A percentile compares a stretch with the other conserved stretches of the same genome.
Conservation (phyloP, 2,329 filamentous ascomycete species). For the Penicillium sp. region DNA sequence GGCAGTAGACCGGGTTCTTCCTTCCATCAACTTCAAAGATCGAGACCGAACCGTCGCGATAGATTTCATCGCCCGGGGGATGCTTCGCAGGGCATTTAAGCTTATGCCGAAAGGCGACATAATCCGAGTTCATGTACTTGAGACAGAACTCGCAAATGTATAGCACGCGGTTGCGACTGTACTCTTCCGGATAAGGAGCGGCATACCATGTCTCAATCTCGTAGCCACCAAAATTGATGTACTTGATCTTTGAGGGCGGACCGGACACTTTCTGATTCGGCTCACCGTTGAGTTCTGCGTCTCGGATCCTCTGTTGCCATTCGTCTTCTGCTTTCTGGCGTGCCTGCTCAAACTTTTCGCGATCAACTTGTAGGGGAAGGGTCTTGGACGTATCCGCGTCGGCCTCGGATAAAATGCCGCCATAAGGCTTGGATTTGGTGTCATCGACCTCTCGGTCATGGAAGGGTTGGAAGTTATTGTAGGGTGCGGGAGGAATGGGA, state of each 20-base stretch:
- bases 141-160: constrained; percentile 99
- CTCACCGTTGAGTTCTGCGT: constrained; percentile 60
- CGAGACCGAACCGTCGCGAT: constrained; percentile 85
- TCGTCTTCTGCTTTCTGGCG: constrained; percentile 87
- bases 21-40: constrained; percentile 97
- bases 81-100: constrained; percentile 95
- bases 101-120: constrained; percentile 96
- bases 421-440: constrained; percentile 86
- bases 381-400: constrained; percentile 92
- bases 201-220: constrained; percentile 99
- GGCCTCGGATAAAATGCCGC: constrained; percentile 79
- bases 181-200: constrained; percentile 95
- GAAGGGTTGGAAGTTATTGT: constrained; percentile 80
- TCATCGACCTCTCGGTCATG: constrained; percentile 87
- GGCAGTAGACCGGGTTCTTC: constrained; percentile 90
- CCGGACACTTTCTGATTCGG: constrained; percentile 68
- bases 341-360: constrained; percentile 81
- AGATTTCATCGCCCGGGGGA: constrained; percentile 95
- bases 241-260: constrained; percentile 93
- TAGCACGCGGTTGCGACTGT: constrained; percentile 91
- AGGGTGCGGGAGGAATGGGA: constrained; percentile 57
- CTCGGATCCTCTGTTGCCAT: constrained; percentile 66
- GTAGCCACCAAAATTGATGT: constrained; percentile 94
- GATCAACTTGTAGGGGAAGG: constrained; percentile 71
- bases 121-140: constrained; percentile 99